Evolutionary conservation across 164 flowering plant species (phyloP).

Genomic region (Liriodendron chinense): DNA sequence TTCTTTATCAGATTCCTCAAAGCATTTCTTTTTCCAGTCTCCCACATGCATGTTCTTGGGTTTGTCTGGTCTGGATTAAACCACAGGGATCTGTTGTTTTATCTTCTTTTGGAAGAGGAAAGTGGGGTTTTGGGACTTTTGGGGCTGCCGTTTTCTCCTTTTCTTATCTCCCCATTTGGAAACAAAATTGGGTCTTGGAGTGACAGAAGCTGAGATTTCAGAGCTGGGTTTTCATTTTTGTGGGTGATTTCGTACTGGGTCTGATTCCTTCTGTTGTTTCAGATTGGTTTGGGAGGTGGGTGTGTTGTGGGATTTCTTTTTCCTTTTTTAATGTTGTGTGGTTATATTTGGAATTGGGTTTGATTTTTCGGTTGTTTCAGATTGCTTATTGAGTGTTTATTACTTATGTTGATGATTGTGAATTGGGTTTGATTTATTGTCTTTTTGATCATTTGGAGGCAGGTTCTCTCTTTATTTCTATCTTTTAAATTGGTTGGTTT

Average conservation of each 20-base stretch:
- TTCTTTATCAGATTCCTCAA: slow-evolving; percentile 20
- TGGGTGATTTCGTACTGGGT: slow-evolving; percentile 21
- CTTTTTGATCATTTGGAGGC: background rate
- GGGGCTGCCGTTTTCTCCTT: background rate
- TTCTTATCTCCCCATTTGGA: slow-evolving; percentile 16
- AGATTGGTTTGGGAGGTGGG: background rate
- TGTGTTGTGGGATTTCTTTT: background rate
- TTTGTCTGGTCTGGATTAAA: slow-evolving; percentile 65
- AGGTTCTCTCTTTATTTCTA: background rate
- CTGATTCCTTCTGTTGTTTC: slow-evolving; percentile 7
- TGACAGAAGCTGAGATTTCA: slow-evolving; percentile 32
- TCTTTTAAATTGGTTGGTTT: background rate
- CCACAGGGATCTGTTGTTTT: slow-evolving; percentile 40
- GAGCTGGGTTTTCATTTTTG: slow-evolving; percentile 7
- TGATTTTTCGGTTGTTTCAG: background rate
- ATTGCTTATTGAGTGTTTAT: background rate
- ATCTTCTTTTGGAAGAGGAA: slow-evolving; percentile 6
- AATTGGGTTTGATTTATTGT: slow-evolving; percentile 4
- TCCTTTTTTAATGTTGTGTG: background rate
- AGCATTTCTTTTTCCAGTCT: background rate
- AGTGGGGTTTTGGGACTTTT: slow-evolving; percentile 26
- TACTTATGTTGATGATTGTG: background rate
- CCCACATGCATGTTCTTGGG: slow-evolving; percentile 54
- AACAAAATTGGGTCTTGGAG: slow-evolving; percentile 9
- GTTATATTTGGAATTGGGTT: background rate